Evolutionary conservation across 768 basidiomycete species (phyloP), one percentile per base, ranked within the genome.

Genomic region (Pisolithus tinctorius): DNA sequence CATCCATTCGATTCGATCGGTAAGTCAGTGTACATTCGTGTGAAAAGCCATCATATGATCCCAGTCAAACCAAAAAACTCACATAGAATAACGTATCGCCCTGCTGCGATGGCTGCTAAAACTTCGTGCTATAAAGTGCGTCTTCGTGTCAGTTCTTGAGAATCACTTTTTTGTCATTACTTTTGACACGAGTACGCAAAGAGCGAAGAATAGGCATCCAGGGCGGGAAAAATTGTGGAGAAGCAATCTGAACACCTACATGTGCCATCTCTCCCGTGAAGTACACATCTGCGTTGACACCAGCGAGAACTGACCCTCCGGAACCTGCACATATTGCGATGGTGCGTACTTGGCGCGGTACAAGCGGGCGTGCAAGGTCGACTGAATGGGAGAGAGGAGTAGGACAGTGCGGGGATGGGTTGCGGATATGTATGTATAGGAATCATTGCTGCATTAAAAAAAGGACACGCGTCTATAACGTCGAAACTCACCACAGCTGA

Each of bases 231-330:
- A 20, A 20, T 20, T 57, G 61, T 56, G 50, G 54, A 55, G 56
- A 51, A 27, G 34, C 9, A 34, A 51, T 25, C 9, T 26, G 53
- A 53, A 45, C 56, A 67, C 81, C 47, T 67, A 92, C 90, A 69
- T 95, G 93, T 17, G 78, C 66, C 88, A 94, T 89, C 71, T 97
- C 93, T 8, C 95, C 95, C 2, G 95, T 97, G 60, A 93, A 76
- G 66, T 88, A 92, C 25, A 93, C 79, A 66, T 96, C 93, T 37
- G 93, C 93, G 43, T 79, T 69, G 37, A 80, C 74, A 45, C 81
- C 84, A 17, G 74, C 67, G 45, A 97, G 77, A 65, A 94, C 74
- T 41, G 84, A 85, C 2, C 81, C 87, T 45, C 93, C 94, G 27
- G 86, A 85, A 34, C 95, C 95, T 36, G 93, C 93, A 67, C 94